These are phyloP conservation scores for Pichia cabralensis DNA, from an alignment of 805 yeast species.

Conservation along the genomic window DNA sequence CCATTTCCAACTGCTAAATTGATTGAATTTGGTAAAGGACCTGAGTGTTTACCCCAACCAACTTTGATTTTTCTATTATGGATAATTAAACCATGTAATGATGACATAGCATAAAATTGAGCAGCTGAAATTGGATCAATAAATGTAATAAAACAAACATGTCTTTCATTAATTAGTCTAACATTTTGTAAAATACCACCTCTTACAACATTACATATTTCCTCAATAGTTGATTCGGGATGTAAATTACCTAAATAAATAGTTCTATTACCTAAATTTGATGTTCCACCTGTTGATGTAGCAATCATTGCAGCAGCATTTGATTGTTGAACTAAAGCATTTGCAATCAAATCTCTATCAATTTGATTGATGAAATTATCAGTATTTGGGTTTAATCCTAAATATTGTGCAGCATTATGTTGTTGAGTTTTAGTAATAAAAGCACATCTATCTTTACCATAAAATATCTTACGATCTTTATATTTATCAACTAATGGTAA, in stretches of 20 bases:
- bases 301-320: slow-evolving; percentile 98
- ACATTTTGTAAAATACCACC: slow-evolving; percentile 88
- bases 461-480: slow-evolving; percentile 68
- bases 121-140: slow-evolving; percentile 97
- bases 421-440: slow-evolving; percentile 92
- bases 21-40: slow-evolving; percentile 79
- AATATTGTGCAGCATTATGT: slow-evolving; percentile 91
- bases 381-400: slow-evolving; percentile 85
- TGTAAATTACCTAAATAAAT: slow-evolving; percentile 87
- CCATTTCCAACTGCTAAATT: slow-evolving; percentile 88
- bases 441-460: slow-evolving; percentile 93
- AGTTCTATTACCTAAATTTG: slow-evolving; percentile 86
- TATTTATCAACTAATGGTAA: slow-evolving; percentile 63
- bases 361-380: slow-evolving; percentile 59
- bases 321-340: slow-evolving; percentile 81
- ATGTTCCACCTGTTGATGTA: slow-evolving; percentile 87
- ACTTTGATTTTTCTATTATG: slow-evolving; percentile 81
- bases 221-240: slow-evolving; percentile 80
- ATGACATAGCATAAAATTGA: slow-evolving; percentile 91
- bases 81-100: slow-evolving; percentile 77
- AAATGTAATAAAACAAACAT: slow-evolving; percentile 89
- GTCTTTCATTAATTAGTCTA: slow-evolving; percentile 72
- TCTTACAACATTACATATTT: slow-evolving; percentile 90
- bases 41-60: slow-evolving; percentile 98
- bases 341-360: slow-evolving; percentile 52